Conservation (phyloP, 306 rosid species). For the Vigna nakashimae region DNA sequence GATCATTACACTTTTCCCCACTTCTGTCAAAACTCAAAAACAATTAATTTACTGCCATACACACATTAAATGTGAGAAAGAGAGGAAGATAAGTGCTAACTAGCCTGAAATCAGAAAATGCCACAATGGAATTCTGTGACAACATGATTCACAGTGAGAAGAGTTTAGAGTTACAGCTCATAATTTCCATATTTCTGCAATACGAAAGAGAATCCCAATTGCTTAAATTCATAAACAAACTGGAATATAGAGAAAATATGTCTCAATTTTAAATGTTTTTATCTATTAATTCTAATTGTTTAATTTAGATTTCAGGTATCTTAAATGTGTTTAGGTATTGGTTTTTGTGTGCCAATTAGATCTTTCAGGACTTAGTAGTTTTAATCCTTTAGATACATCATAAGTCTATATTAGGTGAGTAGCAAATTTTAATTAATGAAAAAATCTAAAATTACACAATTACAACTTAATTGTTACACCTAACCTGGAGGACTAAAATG, state of each 20-base stretch:
- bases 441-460: too few relatives aligned
- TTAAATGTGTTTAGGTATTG: too few relatives aligned
- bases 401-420: too few relatives aligned
- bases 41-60: not conserved
- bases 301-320: too few relatives aligned
- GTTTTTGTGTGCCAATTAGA: too few relatives aligned
- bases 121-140: not conserved
- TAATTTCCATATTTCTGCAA: not conserved
- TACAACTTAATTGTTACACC: too few relatives aligned
- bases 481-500: too few relatives aligned
- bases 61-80: not conserved
- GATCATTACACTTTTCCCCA: not conserved
- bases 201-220: not conserved
- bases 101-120: not conserved
- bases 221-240: not conserved
- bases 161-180: not conserved
- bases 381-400: too few relatives aligned
- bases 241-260: not conserved
- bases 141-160: not conserved
- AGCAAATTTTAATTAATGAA: too few relatives aligned
- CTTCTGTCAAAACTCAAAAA: not conserved
- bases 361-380: too few relatives aligned
- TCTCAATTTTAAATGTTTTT: too few relatives aligned
- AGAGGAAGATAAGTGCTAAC: not conserved
- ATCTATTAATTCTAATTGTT: too few relatives aligned